Conservation (phyloP, 2,329 filamentous ascomycete species). For the Arachnomyces sp. region DNA sequence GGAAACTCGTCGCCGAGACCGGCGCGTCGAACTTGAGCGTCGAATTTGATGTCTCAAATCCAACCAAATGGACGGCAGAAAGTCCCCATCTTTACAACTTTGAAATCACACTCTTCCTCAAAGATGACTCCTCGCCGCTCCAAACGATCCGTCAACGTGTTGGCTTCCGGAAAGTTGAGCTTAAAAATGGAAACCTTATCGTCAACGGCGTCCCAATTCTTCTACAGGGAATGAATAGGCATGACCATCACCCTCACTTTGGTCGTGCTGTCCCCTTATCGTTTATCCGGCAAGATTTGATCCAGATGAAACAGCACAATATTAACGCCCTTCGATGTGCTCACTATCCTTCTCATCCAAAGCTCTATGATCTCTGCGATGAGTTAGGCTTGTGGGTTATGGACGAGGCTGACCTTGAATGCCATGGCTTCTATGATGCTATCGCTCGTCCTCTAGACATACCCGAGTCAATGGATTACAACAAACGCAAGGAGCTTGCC, state of each 20-base stretch:
- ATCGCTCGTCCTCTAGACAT: slow-evolving; percentile 45
- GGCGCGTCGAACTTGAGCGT: slow-evolving; percentile 18
- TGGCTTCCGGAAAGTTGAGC: slow-evolving; percentile 59
- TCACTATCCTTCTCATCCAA: slow-evolving; percentile 52
- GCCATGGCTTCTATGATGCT: slow-evolving; percentile 28
- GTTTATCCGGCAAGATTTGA: slow-evolving; percentile 54
- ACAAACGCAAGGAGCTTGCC: slow-evolving; percentile 52
- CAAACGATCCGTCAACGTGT: slow-evolving; percentile 45
- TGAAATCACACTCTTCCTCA: slow-evolving; percentile 38
- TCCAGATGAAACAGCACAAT: slow-evolving; percentile 64
- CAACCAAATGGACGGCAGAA: slow-evolving; percentile 63
- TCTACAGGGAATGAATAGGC: slow-evolving; percentile 59
- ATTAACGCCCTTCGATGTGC: slow-evolving; percentile 63
- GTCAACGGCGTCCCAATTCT: slow-evolving; percentile 58
- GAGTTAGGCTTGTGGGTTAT: slow-evolving; percentile 32
- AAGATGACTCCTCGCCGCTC: slow-evolving; percentile 12
- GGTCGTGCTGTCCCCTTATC: slow-evolving; percentile 58
- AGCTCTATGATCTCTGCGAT: slow-evolving; percentile 24
- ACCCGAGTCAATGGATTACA: slow-evolving; percentile 51
- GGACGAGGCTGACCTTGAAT: slow-evolving; percentile 32
- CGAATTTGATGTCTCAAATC: slow-evolving; percentile 42
- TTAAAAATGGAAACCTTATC: slow-evolving; percentile 52
- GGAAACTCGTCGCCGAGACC: slow-evolving; percentile 13
- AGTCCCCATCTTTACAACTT: slow-evolving; percentile 55
- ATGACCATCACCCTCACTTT: slow-evolving; percentile 60